Conservation (phyloP, 805 yeast species). For the Wickerhamomyces hampshirensis region DNA sequence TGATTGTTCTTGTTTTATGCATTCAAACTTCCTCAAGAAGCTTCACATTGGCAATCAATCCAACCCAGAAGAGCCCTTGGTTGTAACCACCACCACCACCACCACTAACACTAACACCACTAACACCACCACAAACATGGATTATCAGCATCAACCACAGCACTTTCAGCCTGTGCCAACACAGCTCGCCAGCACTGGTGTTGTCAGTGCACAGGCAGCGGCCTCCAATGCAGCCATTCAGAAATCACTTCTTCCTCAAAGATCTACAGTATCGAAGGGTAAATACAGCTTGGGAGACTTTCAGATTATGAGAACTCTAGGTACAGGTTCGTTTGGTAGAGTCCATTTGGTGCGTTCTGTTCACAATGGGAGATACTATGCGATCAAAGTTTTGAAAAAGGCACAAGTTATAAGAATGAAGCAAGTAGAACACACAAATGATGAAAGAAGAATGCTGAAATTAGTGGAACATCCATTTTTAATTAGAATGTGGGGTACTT, state of each 20-base stretch:
- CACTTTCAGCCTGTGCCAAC: no score
- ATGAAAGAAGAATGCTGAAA: constrained; percentile 84
- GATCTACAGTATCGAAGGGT: constrained; percentile 39
- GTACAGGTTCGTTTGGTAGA: constrained; percentile 94
- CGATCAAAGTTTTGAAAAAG: constrained; percentile 87
- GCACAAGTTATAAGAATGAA: constrained; percentile 86
- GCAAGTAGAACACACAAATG: constrained; percentile 94
- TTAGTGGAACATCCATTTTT: constrained; percentile 87
- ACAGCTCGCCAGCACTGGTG: not conserved
- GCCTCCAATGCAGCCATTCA: constrained; percentile 14
- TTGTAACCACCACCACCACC: constrained; percentile 1
- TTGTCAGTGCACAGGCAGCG: not conserved
- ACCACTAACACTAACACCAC: not conserved
- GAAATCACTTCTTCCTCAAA: constrained; percentile 22
- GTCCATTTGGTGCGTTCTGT: constrained; percentile 85
- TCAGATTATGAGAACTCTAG: constrained; percentile 79
- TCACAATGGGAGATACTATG: constrained; percentile 88
- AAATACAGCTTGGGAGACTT: constrained; percentile 80
- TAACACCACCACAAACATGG: constrained; percentile 3
- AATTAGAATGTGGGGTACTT: constrained; percentile 95
- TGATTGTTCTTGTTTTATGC: not conserved
- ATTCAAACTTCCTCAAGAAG: constrained; percentile 5
- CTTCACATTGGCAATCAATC: constrained; percentile 7
- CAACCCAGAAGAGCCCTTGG: not conserved
- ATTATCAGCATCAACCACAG: constrained; percentile 3